These are phyloP conservation scores for Hydrangea macrophylla DNA, from an alignment of 148 eudicot species.

Conservation along the genomic window DNA sequence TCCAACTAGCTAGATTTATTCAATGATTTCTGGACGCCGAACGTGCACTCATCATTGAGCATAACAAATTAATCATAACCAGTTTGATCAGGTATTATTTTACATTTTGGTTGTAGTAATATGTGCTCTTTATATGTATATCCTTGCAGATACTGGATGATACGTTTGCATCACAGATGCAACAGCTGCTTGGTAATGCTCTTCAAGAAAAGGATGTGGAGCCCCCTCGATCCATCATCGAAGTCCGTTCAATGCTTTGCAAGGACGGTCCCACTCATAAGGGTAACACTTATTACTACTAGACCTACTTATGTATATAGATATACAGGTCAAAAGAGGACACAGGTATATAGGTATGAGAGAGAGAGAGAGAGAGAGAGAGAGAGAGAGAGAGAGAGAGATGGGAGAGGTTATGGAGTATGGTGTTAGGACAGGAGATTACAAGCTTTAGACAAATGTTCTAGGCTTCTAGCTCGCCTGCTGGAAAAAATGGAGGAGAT, in stretches of 20 bases:
- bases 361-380: not conserved
- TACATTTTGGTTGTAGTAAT: not conserved
- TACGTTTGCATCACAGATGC: slow-evolving; percentile 82
- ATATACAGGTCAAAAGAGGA: not conserved
- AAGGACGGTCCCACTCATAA: slow-evolving; percentile 52
- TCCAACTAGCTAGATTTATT: no score
- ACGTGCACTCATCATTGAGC: not conserved
- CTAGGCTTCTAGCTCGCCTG: not conserved
- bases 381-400: no score
- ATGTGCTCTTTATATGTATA: not conserved
- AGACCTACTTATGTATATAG: slow-evolving; percentile 7
- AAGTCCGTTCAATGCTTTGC: slow-evolving; percentile 70
- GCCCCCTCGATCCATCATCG: slow-evolving; percentile 67
- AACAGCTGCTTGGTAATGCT: slow-evolving; percentile 64
- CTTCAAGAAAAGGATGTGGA: slow-evolving; percentile 75
- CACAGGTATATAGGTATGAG: not conserved
- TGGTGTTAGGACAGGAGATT: not conserved
- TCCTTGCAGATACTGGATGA: slow-evolving; percentile 69
- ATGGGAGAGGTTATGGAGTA: not conserved
- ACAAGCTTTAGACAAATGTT: not conserved
- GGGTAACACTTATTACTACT: slow-evolving; percentile 56
- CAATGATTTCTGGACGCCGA: not conserved
- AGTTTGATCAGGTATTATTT: not conserved
- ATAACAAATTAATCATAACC: not conserved
- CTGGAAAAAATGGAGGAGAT: not conserved